Evolutionary conservation across 2,329 filamentous ascomycete genomes (phyloP).

Genomic region (Gnomoniopsis smithogilvyi): DNA sequence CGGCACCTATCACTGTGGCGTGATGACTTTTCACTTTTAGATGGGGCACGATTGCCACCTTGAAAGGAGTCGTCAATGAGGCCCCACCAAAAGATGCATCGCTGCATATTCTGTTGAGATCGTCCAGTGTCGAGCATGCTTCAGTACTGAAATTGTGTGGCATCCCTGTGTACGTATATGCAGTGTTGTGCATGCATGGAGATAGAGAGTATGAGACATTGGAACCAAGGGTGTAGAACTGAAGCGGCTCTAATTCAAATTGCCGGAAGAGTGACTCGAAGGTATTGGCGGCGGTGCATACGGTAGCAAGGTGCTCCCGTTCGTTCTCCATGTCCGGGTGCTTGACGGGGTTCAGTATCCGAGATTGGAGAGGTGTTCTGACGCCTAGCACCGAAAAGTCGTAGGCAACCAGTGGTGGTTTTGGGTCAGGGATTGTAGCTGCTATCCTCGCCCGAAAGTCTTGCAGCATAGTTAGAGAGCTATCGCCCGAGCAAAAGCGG

Average conservation of each 20-base stretch:
- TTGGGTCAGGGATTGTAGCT: conserved; percentile 39
- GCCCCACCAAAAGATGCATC: conserved; percentile 63
- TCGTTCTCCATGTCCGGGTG: conserved; percentile 40
- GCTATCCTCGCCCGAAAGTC: conserved; percentile 47
- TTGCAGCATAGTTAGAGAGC: conserved; percentile 45
- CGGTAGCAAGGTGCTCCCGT: conserved; percentile 41
- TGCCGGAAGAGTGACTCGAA: conserved; percentile 58
- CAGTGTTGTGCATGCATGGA: conserved; percentile 69
- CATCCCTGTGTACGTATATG: conserved; percentile 64
- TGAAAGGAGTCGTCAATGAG: conserved; percentile 67
- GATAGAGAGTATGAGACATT: conserved; percentile 68
- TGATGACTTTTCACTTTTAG: conserved; percentile 65
- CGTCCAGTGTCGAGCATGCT: conserved; percentile 58
- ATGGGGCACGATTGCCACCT: conserved; percentile 63
- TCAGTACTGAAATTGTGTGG: conserved; percentile 61
- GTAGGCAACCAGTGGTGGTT: conserved; percentile 47
- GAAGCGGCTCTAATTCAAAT: conserved; percentile 61
- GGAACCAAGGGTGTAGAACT: conserved; percentile 67
- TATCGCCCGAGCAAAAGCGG: conserved; percentile 55
- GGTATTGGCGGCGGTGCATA: conserved; percentile 53
- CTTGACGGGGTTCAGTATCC: conserved; percentile 52
- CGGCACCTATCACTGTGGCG: conserved; percentile 67
- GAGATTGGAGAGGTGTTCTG: conserved; percentile 37
- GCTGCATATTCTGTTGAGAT: conserved; percentile 56
- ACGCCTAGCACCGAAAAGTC: conserved; percentile 43